Conservation (phyloP, 768 basidiomycete species). For the Mycena polygramma region DNA sequence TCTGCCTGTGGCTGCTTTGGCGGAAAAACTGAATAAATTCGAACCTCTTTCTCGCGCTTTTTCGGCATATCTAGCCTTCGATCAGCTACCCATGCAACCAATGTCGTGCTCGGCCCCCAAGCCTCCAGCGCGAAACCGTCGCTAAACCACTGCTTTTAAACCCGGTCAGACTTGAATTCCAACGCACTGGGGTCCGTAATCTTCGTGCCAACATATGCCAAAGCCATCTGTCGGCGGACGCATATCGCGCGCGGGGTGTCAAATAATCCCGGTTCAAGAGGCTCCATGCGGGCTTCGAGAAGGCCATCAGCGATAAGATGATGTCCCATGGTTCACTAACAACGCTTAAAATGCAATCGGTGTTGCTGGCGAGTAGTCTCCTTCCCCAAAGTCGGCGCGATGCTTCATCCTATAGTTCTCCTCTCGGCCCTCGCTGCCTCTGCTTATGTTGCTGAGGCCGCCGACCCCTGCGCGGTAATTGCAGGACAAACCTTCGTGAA, state of each 20-base stretch:
- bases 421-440: conserved; percentile 19
- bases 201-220: no score
- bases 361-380: neutral
- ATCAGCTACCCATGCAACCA: neutral
- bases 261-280: neutral
- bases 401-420: conserved; percentile 6
- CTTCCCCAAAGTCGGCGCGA: conserved; percentile 9
- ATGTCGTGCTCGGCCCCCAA: neutral
- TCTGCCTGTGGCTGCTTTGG: no score
- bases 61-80: neutral
- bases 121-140: no score
- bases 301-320: conserved; percentile 14
- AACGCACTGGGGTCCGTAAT: no score
- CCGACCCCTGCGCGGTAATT: conserved; percentile 24
- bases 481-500: conserved; percentile 53
- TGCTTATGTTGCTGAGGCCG: conserved; percentile 11
- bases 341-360: conserved; percentile 7
- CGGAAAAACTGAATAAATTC: no score
- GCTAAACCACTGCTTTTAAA: no score
- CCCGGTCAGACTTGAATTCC: no score
- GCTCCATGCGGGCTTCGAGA: conserved; percentile 18
- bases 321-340: neutral
- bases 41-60: neutral
- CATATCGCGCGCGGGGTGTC: neutral
- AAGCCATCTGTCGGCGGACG: neutral